Conservation (phyloP, 768 basidiomycete genomes). For the Hygrocybe coccinea region DNA sequence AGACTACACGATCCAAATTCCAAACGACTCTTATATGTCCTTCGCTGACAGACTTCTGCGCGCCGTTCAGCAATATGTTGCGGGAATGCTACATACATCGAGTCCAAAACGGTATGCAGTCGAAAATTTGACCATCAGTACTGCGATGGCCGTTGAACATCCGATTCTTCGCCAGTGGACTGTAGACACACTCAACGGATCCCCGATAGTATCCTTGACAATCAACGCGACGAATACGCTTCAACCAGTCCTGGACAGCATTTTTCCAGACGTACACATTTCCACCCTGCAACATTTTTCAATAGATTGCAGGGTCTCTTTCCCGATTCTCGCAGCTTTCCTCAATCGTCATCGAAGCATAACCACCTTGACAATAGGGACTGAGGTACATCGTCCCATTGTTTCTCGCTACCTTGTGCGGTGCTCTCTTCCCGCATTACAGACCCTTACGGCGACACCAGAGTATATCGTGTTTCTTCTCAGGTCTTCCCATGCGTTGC, state of each 20-base stretch:
- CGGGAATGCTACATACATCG: too few relatives aligned
- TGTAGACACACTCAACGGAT: slow-evolving; percentile 14
- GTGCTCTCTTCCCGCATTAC: slow-evolving; percentile 15
- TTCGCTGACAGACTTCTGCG: neutral
- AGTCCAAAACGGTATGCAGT: neutral
- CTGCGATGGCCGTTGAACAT: slow-evolving; percentile 16
- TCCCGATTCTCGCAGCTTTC: slow-evolving; percentile 19
- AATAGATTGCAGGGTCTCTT: slow-evolving; percentile 12
- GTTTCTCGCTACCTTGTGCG: neutral
- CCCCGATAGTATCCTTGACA: slow-evolving; percentile 18
- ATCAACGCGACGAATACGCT: slow-evolving; percentile 14
- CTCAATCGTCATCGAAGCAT: slow-evolving; percentile 24
- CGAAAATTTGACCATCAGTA: slow-evolving; percentile 14
- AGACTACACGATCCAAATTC: neutral
- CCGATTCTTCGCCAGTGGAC: slow-evolving; percentile 23
- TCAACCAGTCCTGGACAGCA: slow-evolving; percentile 13
- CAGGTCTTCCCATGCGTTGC: neutral
- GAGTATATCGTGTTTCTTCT: slow-evolving; percentile 17
- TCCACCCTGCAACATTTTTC: slow-evolving; percentile 18
- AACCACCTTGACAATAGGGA: slow-evolving; percentile 11
- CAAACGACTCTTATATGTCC: too few relatives aligned
- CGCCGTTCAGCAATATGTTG: neutral
- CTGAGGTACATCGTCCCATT: slow-evolving; percentile 12
- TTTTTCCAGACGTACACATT: slow-evolving; percentile 18
- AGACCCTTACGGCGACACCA: slow-evolving; percentile 17